Base-by-base conservation (phyloP, 345 rosid species). In the Mangifera indica region DNA sequence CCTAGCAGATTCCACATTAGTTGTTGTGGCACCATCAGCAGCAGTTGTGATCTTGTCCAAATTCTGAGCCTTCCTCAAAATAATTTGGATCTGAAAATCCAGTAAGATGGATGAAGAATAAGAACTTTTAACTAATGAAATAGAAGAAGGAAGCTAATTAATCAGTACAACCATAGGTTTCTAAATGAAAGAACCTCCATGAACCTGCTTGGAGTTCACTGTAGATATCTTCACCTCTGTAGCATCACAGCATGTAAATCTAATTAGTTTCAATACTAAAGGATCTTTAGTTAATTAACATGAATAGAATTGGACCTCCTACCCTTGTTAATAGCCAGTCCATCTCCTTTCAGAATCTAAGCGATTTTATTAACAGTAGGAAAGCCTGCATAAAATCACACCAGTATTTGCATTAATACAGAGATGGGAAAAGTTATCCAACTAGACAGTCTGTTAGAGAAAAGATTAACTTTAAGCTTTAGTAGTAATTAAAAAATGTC, bases 281-380 rank as follows among this genome's bases (percentile, higher is more conserved):
- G 18, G 12, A 26, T 32, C 48, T 42, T 44, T 45, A 57, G 18
- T 45, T 40, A 25, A 21, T 44, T 40, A 40, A 42, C 10, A 42
- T 2, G 40, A 49, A 37, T 26, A 44, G 25, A 10, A 10, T 21
- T 9, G 56, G 18, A 24, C 52, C 37, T 65, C 69, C 53, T 71
- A 77, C 81, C 67, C 60, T 74, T 77, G 44, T 74, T 61, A 22
- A 49, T 64, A 34, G 64, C 84, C 11, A 70, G 40, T 63, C 84
- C 79, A 56, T 51, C 58, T 68, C 62, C 29, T 37, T 66, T 71
- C 74, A 77, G 77, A 70, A 49, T 77, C 60, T 73, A 70, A 63
- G 81, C 63, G 51, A 81, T 67, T 13, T 56, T 71, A 45, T 67
- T 52, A 74, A 74, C 79, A 51, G 81, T 67, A 32, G 79, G 81